A percentile compares a stretch with the other conserved stretches of the same genome.
Conservation (phyloP, 257 asterid species). For the Ilex asprella region DNA sequence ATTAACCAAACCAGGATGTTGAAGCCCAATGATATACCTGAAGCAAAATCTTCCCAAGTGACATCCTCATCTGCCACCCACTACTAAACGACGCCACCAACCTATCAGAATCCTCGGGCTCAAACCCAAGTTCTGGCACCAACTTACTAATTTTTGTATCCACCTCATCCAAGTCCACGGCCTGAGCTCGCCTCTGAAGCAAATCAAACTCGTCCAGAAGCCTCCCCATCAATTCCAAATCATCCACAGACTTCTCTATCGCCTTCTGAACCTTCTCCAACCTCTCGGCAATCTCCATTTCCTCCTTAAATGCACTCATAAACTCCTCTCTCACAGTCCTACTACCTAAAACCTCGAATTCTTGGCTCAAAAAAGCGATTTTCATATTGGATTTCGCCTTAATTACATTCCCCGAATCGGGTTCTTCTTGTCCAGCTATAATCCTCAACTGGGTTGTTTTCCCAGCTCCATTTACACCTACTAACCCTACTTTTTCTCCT, state of each 20-base stretch:
- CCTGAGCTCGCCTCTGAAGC: slow-evolving; percentile 93
- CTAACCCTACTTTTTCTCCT: slow-evolving; percentile 89
- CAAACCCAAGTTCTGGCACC: slow-evolving; percentile 93
- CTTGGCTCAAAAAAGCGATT: slow-evolving; percentile 79
- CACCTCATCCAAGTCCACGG: slow-evolving; percentile 87
- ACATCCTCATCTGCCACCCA: slow-evolving; percentile 99
- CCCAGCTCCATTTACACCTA: slow-evolving; percentile 98
- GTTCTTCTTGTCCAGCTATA: slow-evolving; percentile 79
- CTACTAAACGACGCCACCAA: slow-evolving; percentile 97
- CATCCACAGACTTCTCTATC: slow-evolving; percentile 82
- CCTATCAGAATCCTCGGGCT: slow-evolving; percentile 81
- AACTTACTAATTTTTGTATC: slow-evolving; percentile 81
- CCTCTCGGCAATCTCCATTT: slow-evolving; percentile 85
- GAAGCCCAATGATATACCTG: slow-evolving; percentile 49
- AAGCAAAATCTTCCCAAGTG: slow-evolving; percentile 91
- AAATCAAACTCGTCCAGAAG: slow-evolving; percentile 95
- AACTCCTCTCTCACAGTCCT: slow-evolving; percentile 92
- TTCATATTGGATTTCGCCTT: slow-evolving; percentile 84
- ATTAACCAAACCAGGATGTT: background rate
- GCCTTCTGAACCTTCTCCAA: slow-evolving; percentile 94
- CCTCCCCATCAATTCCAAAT: slow-evolving; percentile 96
- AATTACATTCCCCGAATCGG: slow-evolving; percentile 84
- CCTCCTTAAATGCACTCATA: slow-evolving; percentile 89
- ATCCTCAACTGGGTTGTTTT: slow-evolving; percentile 94
- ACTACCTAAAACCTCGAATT: slow-evolving; percentile 69